phyloP scores from a whole-genome alignment of 345 rosid genomes.

The Trapa incisa region DNA sequence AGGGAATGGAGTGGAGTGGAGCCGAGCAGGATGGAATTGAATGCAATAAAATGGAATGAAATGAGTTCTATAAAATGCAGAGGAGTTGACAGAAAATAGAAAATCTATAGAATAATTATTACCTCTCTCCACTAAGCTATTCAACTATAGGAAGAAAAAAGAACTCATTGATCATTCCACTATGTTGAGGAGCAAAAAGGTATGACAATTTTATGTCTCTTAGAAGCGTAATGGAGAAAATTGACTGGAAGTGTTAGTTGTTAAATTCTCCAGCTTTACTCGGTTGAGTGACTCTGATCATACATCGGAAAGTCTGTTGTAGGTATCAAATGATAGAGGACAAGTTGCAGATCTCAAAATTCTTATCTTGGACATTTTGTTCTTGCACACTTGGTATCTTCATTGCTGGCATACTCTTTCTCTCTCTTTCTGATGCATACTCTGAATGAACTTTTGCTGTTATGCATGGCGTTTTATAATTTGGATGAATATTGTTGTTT shows the following conservation, averaged over 20 bases:
- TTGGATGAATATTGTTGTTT: conserved; percentile 3
- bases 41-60: too few relatives aligned
- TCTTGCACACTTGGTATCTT: conserved; percentile 52
- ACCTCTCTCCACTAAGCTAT: too few relatives aligned
- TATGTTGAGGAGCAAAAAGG: too few relatives aligned
- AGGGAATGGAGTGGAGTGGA: too few relatives aligned
- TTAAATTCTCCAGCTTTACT: not conserved
- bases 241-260: not conserved
- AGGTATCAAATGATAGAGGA: conserved; percentile 79
- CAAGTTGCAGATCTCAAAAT: conserved; percentile 55
- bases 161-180: too few relatives aligned
- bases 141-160: too few relatives aligned
- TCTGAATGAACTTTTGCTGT: not conserved
- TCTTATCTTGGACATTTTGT: conserved; percentile 89
- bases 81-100: too few relatives aligned
- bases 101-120: too few relatives aligned
- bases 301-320: conserved; percentile 2
- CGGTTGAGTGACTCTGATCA: not conserved
- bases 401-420: not conserved
- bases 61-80: too few relatives aligned
- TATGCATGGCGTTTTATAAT: not conserved
- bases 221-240: too few relatives aligned
- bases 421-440: not conserved
- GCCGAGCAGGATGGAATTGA: too few relatives aligned
- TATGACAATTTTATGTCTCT: too few relatives aligned